phyloP scores from a whole-genome alignment of 2,329 filamentous ascomycete genomes.

The Fusarium pseudocircinatum region DNA sequence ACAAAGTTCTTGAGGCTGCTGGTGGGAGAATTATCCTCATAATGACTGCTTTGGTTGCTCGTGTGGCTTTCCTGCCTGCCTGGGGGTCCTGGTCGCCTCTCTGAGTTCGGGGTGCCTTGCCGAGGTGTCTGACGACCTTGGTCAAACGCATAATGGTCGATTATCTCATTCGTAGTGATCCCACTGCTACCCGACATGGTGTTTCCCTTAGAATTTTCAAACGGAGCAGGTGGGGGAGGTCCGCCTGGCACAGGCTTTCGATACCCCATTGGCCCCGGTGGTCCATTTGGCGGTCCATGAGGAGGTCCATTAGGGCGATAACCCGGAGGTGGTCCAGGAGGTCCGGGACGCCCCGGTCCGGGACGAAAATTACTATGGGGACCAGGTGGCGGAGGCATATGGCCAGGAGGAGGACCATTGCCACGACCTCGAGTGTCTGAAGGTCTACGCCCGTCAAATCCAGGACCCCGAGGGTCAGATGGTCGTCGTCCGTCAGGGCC shows the following conservation, averaged over 20 bases:
- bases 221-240: constrained; percentile 25
- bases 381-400: constrained; percentile 32
- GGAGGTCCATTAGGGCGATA: constrained; percentile 41
- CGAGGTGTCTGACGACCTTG: constrained; percentile 36
- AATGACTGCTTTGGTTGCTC: constrained; percentile 56
- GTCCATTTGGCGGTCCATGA: constrained; percentile 17
- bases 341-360: constrained; percentile 32
- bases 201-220: constrained; percentile 33
- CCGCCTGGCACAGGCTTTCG: constrained; percentile 46
- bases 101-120: constrained; percentile 29
- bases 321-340: constrained; percentile 41
- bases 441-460: constrained; percentile 31
- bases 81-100: constrained; percentile 38
- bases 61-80: constrained; percentile 41
- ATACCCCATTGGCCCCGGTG: constrained; percentile 36
- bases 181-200: constrained; percentile 42
- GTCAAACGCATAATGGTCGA: constrained; percentile 51
- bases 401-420: constrained; percentile 33
- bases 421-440: constrained; percentile 29
- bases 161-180: constrained; percentile 51
- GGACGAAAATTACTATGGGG: constrained; percentile 37
- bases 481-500: constrained; percentile 36
- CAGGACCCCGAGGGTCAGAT: constrained; percentile 32
- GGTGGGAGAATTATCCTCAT: constrained; percentile 67
- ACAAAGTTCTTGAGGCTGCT: constrained; percentile 37